phyloP scores from a whole-genome alignment of 2,329 filamentous ascomycete species.

The Pseudonectria buxi region DNA sequence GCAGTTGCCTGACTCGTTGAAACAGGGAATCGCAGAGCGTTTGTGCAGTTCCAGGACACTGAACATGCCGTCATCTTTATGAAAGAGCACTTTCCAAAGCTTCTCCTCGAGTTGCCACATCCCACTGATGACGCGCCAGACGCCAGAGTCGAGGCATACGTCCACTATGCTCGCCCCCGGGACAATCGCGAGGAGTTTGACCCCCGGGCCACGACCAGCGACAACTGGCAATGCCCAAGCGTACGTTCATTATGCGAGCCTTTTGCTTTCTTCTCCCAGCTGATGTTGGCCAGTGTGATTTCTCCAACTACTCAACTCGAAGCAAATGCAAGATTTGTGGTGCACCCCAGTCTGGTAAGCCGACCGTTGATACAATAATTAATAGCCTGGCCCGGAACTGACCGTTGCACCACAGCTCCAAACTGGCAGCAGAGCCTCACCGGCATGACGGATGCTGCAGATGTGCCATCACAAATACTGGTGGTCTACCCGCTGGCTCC shows the following conservation, averaged over 20 bases:
- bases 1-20: no score
- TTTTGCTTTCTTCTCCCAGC: neutral
- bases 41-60: slow-evolving; percentile 35
- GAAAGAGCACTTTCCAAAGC: slow-evolving; percentile 35
- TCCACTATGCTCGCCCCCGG: slow-evolving; percentile 35
- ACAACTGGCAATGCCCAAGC: slow-evolving; percentile 31
- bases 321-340: slow-evolving; percentile 33
- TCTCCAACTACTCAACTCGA: slow-evolving; percentile 33
- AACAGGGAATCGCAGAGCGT: slow-evolving; percentile 35
- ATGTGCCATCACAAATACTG: slow-evolving; percentile 66
- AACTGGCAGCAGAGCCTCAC: slow-evolving; percentile 34
- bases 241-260: slow-evolving; percentile 17
- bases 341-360: slow-evolving; percentile 24
- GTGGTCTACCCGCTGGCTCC: slow-evolving; percentile 65
- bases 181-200: slow-evolving; percentile 27
- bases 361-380: neutral
- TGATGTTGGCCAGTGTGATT: slow-evolving; percentile 30
- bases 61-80: slow-evolving; percentile 36
- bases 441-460: slow-evolving; percentile 41
- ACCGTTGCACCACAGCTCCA: slow-evolving; percentile 10
- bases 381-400: neutral
- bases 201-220: slow-evolving; percentile 11
- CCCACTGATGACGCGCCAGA: slow-evolving; percentile 34
- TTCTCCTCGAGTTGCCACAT: slow-evolving; percentile 29
- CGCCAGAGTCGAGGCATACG: slow-evolving; percentile 30